Base-by-base conservation (phyloP, 2,329 filamentous ascomycete genomes). In the Hypoxylon sp. region DNA sequence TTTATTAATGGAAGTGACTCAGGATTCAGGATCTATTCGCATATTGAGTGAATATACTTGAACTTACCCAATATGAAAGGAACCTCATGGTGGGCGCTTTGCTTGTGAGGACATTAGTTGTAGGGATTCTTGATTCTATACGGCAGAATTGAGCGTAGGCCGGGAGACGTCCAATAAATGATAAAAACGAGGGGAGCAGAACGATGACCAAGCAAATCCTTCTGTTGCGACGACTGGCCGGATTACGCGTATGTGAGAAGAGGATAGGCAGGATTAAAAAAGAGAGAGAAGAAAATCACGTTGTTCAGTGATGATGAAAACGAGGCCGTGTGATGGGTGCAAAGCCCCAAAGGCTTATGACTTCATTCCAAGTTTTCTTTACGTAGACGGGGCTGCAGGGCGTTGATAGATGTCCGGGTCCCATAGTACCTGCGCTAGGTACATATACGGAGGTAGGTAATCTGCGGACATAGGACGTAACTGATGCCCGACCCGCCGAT, bases 1-100 rank as follows among this genome's bases (percentile, higher is more conserved):
- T n/a, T n/a, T n/a, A n/a, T n/a, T n/a, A n/a, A n/a, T n/a, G n/a
- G n/a, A n/a, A n/a, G n/a, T n/a, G n/a, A n/a, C n/a, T n/a, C n/a
- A n/a, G n/a, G n/a, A n/a, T 33, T 20, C 18, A 33, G 10, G 37
- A 15, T 17, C 10, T 15, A 13, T 43, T 35, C n/a, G 10, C 9
- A 26, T 52, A 53, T 55, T 56, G 33, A 41, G 20, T 9, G 11
- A 31, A 35, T 37, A 40, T 24, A 20, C 23, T 15, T 52, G 17
- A 17, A 42, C 61, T 64, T 69, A 70, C 67, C 69, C 69, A 70
- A 48, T 68, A 70, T 11, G 67, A 68, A 20, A 70, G 35, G 23
- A 65, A 62, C 47, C 47, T 23, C 69, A 70, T 70, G 43, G 45
- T 55, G 47, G 47, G 27, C n/a, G 5, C 15, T 27, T 24, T 21